A percentile compares a stretch with the other conserved stretches of the same genome.
Conservation (phyloP, 345 rosid genomes). For the Physaria fendleri region DNA sequence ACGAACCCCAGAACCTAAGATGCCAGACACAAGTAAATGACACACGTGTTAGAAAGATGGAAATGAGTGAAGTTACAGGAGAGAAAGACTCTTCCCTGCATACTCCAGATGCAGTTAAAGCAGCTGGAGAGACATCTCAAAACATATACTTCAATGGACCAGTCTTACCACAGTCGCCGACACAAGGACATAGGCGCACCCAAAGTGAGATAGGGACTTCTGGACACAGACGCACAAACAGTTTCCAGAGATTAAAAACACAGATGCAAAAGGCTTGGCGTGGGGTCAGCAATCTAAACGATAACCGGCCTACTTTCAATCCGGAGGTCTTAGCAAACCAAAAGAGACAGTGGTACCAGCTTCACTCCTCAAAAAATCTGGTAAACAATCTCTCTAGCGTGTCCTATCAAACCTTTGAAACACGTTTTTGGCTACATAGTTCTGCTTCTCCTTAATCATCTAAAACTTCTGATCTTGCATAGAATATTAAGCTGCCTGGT, state of each 20-base stretch:
- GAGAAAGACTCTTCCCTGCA: conserved; percentile 30
- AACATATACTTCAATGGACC: conserved; percentile 27
- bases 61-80: conserved; percentile 43
- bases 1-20: conserved; percentile 3
- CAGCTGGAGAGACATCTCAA: conserved; percentile 27
- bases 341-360: conserved; percentile 97
- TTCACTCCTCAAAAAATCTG: conserved; percentile 71
- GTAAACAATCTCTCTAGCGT: conserved; percentile 37
- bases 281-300: conserved; percentile 57
- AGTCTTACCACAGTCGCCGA: conserved; percentile 28
- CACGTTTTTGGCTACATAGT: neutral
- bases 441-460: neutral
- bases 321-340: conserved; percentile 95
- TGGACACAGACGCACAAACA: conserved; percentile 46
- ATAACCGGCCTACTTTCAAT: conserved; percentile 52
- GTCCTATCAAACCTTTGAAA: conserved; percentile 8
- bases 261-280: conserved; percentile 91
- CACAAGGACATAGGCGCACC: conserved; percentile 50
- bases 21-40: conserved; percentile 26
- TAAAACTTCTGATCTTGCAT: neutral
- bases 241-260: conserved; percentile 62
- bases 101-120: conserved; percentile 11
- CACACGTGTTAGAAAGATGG: conserved; percentile 36
- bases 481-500: conserved; percentile 1
- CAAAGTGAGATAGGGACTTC: conserved; percentile 50